Evolutionary conservation across 805 yeast genomes (phyloP).

Genomic region (Barnettozyma sucrosica): DNA sequence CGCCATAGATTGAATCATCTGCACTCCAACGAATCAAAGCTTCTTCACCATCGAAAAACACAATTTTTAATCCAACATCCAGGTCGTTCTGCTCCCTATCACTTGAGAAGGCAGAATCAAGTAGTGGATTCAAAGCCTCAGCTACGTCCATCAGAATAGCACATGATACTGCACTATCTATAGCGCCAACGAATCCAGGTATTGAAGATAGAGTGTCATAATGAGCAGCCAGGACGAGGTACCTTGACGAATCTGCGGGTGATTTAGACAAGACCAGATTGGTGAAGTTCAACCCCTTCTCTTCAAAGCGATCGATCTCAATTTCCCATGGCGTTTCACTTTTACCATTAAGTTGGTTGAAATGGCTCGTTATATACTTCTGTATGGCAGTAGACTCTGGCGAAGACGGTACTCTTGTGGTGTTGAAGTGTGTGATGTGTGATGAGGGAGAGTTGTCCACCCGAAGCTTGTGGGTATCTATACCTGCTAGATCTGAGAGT

Average conservation of each 20-base stretch:
- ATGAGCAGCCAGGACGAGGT: conserved; percentile 44
- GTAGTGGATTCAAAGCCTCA: conserved; percentile 13
- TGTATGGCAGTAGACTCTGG: conserved; percentile 33
- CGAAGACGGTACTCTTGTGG: conserved; percentile 39
- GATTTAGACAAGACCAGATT: conserved; percentile 32
- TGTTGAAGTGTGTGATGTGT: conserved; percentile 30
- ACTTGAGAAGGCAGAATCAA: conserved; percentile 13
- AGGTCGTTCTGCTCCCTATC: conserved; percentile 10
- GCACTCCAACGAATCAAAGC: conserved; percentile 48
- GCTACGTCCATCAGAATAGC: conserved; percentile 44
- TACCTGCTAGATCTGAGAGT: conserved; percentile 5
- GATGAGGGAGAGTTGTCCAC: conserved; percentile 10
- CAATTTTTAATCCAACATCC: conserved; percentile 37
- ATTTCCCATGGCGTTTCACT: conserved; percentile 26
- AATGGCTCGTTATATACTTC: conserved; percentile 31
- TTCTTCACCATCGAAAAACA: conserved; percentile 60
- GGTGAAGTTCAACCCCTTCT: conserved; percentile 31
- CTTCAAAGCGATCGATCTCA: conserved; percentile 33
- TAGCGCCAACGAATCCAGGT: conserved; percentile 54
- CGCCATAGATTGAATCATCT: conserved; percentile 51
- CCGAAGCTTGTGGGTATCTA: conserved; percentile 13
- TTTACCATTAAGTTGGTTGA: conserved; percentile 23
- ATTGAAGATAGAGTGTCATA: conserved; percentile 44
- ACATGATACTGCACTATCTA: conserved; percentile 55
- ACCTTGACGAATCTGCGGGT: conserved; percentile 20